phyloP scores from a whole-genome alignment of 352 stramenopile species.

The Achlya hypogyna region DNA sequence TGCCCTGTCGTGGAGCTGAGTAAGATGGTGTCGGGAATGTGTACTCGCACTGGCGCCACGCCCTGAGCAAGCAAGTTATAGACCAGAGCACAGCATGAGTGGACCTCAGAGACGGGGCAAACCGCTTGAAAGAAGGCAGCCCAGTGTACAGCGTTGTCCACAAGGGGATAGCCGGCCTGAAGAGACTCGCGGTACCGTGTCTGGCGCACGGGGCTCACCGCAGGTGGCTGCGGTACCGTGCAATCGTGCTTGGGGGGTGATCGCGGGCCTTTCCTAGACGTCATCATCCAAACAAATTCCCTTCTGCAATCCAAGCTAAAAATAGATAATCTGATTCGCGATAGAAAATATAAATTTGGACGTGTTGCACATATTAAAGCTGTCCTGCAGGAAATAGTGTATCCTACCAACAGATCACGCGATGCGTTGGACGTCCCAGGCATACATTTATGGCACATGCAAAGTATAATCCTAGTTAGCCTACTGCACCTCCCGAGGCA shows the following conservation, averaged over 20 bases:
- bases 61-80: not conserved
- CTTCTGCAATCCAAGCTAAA: no score
- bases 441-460: no score
- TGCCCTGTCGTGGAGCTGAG: not conserved
- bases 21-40: conserved; percentile 11
- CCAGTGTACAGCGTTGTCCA: conserved; percentile 16
- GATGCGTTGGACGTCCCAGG: no score
- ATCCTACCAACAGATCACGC: no score
- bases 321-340: no score
- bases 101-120: conserved; percentile 1
- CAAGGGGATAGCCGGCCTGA: not conserved
- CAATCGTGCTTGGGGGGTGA: not conserved
- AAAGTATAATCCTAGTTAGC: no score
- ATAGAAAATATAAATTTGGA: no score
- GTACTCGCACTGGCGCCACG: not conserved
- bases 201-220: not conserved
- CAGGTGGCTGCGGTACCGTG: not conserved
- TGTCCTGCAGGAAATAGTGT: no score
- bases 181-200: conserved; percentile 3
- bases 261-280: no score
- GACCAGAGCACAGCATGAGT: not conserved
- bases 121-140: conserved; percentile 13
- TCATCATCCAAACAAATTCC: not conserved
- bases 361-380: no score
- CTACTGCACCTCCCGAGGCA: no score